phyloP scores from a whole-genome alignment of 352 stramenopile species.

The Pythium aphanidermatum region DNA sequence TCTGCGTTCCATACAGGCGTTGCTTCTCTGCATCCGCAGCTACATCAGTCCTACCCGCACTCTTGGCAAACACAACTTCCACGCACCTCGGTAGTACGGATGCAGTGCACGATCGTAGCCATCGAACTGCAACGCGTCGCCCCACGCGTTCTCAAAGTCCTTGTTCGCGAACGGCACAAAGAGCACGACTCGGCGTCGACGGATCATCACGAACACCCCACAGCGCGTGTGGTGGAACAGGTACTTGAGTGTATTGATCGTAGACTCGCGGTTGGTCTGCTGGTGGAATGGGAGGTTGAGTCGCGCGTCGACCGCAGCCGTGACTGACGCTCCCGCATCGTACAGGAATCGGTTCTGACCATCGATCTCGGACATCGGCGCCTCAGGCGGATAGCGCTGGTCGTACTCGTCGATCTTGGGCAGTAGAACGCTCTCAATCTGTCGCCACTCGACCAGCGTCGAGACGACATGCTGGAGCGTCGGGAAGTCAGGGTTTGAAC shows the following conservation, averaged over 20 bases:
- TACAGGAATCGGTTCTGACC: conserved; percentile 62
- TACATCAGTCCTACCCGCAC: too few species aligned
- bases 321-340: conserved; percentile 40
- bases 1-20: conserved; percentile 69
- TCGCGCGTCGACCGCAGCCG: conserved; percentile 62
- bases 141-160: conserved; percentile 97
- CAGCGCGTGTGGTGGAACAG: conserved; percentile 98
- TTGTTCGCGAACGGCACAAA: conserved; percentile 98
- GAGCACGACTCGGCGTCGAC: conserved; percentile 90
- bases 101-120: conserved; percentile 84
- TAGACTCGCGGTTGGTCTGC: conserved; percentile 78
- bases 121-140: conserved; percentile 88
- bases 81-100: conserved; percentile 87
- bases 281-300: conserved; percentile 93
- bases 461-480: conserved; percentile 91
- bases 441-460: conserved; percentile 86
- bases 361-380: conserved; percentile 24
- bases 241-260: conserved; percentile 96
- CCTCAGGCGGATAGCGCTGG: conserved; percentile 42
- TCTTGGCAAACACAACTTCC: too few species aligned
- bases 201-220: conserved; percentile 98
- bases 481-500: conserved; percentile 88
- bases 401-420: conserved; percentile 80
- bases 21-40: conserved; percentile 48
- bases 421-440: conserved; percentile 68